Evolutionary conservation across 2,329 filamentous ascomycete genomes (phyloP), one percentile per base, ranked within the genome.

Genomic region (Fusarium oligoseptatum): DNA sequence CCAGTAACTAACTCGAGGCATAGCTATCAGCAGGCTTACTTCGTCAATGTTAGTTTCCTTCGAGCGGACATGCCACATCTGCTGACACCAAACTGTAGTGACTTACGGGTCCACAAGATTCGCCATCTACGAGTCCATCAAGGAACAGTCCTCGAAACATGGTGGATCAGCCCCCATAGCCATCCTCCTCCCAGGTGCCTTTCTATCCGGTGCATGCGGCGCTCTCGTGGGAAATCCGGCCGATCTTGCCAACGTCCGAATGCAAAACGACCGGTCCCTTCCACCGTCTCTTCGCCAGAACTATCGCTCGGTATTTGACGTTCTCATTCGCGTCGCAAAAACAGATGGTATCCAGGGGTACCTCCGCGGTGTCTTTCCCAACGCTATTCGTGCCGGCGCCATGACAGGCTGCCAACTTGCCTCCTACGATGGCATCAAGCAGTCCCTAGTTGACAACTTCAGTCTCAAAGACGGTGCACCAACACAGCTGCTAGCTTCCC

Each of bases 41-140:
- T n/a, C 52, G 70, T 20, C 65, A 71, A 61, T 41, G 68, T 68
- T 41, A 41, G 61, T 60, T 20, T 36, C 7, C 17, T 17, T 12
- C 17, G 4, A 2, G 3, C 3, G n/a, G 6, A 17, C 1, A 27
- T 3, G 11, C 10, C 11, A 2, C 10, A 14, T n/a, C 29, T 27
- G 7, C 52, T 60, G 8, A 65, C 17, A 29, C 20, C 2, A n/a
- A 8, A 20, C 3, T 2, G 2, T 2, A 73, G 68, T 71, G 24
- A 71, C 70, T 5, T 71, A 73, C 12, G 64, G 68, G 20, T 68
- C 70, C 20, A 68, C 68, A 5, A 65, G 70, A 32, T 68, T 73
- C 14, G 68, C 70, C 55, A 71, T 73, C 27, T 73, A 71, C 43
- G 70, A 71, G 29, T 67, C 57, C 7, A 60, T 71, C 50, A 71